Base-by-base conservation (phyloP, 352 stramenopile species). In the Saprolegnia diclina region DNA sequence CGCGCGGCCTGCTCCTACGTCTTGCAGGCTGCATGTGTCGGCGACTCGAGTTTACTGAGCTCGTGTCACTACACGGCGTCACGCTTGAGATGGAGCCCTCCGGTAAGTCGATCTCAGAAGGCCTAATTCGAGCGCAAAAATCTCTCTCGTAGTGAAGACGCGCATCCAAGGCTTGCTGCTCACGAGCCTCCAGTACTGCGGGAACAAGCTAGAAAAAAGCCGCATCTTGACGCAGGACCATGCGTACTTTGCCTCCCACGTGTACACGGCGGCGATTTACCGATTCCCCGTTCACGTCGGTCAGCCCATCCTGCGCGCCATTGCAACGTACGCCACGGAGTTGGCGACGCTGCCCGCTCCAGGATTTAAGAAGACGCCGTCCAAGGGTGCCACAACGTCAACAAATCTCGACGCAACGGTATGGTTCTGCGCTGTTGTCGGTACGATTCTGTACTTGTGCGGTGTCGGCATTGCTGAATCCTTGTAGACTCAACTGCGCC, bases 11-110 rank as follows among this genome's bases (percentile, higher is more conserved):
- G 40, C 91, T 90, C 66, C 70, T 92, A 65, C 84, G 90, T 46
- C 74, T 79, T 40, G 80, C 82, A 5, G 75, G 76, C 46, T 94
- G 87, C 67, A 87, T 92, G 50, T 85, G 76, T 35, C 86, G 84
- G 40, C 86, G 86, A 26, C 78, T 88, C 38, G 86, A 94, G 75
- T 94, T 94, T 65, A 82, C 90, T 26, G 77, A 82, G 35, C 79
- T 80, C 24, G 90, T 80, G 54, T 71, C 75, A 14, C 71, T 94
- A n/a, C 76, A 88, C 35, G 76, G 74, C 22, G 77, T 89, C 38
- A 67, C 76, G 11, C 71, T 92, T 24, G 71, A 77, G 32, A 54
- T 94, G 11, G 76, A 83, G 19, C 55, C 73, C 4, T n/a, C 68
- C 26, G 72, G 80, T 88, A 69, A 13, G 69, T 65, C 24, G 3